Percentiles rank a stretch among this genome's conserved stretches.
Conservation (phyloP, 345 rosid species). For the Arabidopsis arenosa region DNA sequence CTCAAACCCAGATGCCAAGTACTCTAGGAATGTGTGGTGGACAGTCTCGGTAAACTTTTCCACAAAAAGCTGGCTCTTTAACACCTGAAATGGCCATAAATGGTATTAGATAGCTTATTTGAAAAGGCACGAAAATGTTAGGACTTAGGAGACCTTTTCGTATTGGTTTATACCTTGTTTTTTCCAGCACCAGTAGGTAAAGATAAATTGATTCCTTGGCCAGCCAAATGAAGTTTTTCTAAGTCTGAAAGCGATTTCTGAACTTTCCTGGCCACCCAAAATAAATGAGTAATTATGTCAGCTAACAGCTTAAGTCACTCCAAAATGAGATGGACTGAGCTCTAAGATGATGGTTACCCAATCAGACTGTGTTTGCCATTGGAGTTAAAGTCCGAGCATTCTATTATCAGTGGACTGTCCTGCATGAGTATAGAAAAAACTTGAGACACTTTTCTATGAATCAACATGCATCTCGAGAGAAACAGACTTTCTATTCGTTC, state of each 20-base stretch:
- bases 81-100: conserved; percentile 45
- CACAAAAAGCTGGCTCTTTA: conserved; percentile 81
- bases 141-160: conserved; percentile 15
- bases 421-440: conserved; percentile 7
- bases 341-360: conserved; percentile 36
- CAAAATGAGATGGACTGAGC: conserved; percentile 15
- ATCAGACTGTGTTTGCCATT: conserved; percentile 46
- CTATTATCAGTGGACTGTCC: conserved; percentile 48
- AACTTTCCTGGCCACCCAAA: conserved; percentile 63
- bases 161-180: conserved; percentile 55
- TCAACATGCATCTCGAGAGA: conserved; percentile 21
- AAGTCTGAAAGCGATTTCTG: conserved; percentile 75
- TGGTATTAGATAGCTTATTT: conserved; percentile 30
- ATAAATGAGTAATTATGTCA: conserved; percentile 37
- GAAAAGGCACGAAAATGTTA: conserved; percentile 19
- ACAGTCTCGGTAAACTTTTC: conserved; percentile 71
- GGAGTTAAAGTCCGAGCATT: conserved; percentile 46
- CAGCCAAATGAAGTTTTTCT: conserved; percentile 63
- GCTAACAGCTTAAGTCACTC: conserved; percentile 21
- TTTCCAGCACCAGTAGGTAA: conserved; percentile 59
- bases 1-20: conserved; percentile 82
- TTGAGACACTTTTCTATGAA: conserved; percentile 19
- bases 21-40: conserved; percentile 83
- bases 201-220: conserved; percentile 60
- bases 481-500: neutral